phyloP scores from a whole-genome alignment of 148 eudicot genomes.

The Linanthus parryae region DNA sequence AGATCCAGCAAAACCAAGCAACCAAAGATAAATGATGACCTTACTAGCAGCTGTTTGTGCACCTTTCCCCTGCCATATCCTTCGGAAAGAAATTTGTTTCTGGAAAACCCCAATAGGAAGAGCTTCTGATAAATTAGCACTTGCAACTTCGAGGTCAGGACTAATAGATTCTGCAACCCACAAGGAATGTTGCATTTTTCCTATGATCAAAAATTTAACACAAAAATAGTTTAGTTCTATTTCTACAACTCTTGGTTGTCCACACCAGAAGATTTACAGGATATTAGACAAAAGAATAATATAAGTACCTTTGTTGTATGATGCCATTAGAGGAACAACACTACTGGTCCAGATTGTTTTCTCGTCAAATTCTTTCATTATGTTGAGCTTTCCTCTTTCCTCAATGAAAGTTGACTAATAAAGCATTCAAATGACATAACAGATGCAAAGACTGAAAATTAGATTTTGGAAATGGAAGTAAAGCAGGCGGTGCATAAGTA shows the following conservation, averaged over 20 bases:
- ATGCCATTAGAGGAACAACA: slow-evolving; percentile 73
- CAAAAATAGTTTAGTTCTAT: too few species aligned
- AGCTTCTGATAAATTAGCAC: slow-evolving; percentile 30
- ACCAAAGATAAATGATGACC: slow-evolving; percentile 32
- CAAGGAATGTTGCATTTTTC: slow-evolving; percentile 81
- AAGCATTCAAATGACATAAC: background rate
- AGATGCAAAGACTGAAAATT: background rate
- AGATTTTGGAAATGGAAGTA: background rate
- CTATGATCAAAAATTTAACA: slow-evolving; percentile 48
- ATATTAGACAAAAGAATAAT: too few species aligned
- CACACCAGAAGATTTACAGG: too few species aligned
- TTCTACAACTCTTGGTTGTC: too few species aligned
- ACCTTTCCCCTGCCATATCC: slow-evolving; percentile 94
- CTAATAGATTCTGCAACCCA: slow-evolving; percentile 63
- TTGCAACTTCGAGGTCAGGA: slow-evolving; percentile 26
- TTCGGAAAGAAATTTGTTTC: slow-evolving; percentile 57
- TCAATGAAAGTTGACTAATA: slow-evolving; percentile 56
- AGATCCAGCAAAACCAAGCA: too few species aligned
- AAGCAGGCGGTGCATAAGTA: background rate
- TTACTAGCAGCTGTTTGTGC: slow-evolving; percentile 75
- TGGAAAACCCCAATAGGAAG: slow-evolving; percentile 40
- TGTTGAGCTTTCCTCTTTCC: slow-evolving; percentile 68
- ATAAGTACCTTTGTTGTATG: slow-evolving; percentile 76
- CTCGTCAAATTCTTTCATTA: slow-evolving; percentile 86
- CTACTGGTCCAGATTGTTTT: slow-evolving; percentile 94